Base-by-base conservation (phyloP, 73 alveolate genomes). In the Paraurostyla sp. region DNA sequence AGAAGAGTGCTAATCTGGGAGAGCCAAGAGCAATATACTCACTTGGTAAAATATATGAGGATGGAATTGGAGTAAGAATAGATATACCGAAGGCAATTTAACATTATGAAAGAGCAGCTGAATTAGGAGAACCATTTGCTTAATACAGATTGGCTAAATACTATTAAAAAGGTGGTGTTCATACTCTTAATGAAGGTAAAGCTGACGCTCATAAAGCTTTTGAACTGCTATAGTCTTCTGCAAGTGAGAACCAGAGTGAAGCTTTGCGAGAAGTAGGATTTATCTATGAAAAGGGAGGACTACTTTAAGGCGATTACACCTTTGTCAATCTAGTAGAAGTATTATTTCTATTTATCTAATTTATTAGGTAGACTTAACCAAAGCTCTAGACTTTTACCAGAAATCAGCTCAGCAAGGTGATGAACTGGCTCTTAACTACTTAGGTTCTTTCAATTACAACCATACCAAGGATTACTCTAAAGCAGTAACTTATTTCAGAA, bases 1-100 rank as follows among this genome's bases (percentile, higher is more conserved):
- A 78, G 46, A 78, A 78, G 52, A 78, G 89, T 35, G 89, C 89
- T 3, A 54, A 78, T 25, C 33, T 78, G 52, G 89, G 89, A 0
- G 89, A 78, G 33, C 78, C 89, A 7, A 49, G 89, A 54, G 89
- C 89, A 4, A 43, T 78, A 9, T 23, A 32, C 23, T 51, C 78
- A 1, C 40, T 78, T 29, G 89, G 89, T 7, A 40, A 54, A 29
- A 6, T 78, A 7, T 54, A 78, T 35, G 76, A 51, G 60, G 45
- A 78, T 15, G 89, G 89, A 0, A 36, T 52, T 29, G 89, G 89
- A 0, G 46, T 35, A 13, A 78, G 50, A 52, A 49, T 49, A 3
- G 89, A 78, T 78, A 0, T 78, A 23, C 16, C 13, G 0, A 54
- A 78, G 41, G 89, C 78, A 20, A 25, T 78, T 9, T 32, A 49